Evolutionary conservation across 768 basidiomycete species (phyloP), one percentile per base, ranked within the genome.

Genomic region (Galerina marginata): DNA sequence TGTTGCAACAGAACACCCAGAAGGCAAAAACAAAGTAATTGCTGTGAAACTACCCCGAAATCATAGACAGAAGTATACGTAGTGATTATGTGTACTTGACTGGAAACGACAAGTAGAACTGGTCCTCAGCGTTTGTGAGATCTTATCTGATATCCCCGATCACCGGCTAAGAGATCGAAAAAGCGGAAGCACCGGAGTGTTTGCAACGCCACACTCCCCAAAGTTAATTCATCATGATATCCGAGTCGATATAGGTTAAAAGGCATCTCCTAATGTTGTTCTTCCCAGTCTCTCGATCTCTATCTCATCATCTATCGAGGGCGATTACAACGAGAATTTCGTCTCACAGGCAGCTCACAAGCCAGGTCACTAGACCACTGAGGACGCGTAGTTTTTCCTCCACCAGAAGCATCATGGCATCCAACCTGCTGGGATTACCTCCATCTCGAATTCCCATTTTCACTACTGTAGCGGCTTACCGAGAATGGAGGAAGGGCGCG

Each of bases 401-500:
- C 2, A 45, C 49, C 29, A 33, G 20, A n/a, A 48, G 50, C 46
- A 54, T 38, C 26, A 64, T 64, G 53, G 20, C 54, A 36, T 54
- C 61, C 23, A 69, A 61, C 56, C 42, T 65, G 4, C 42, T 67
- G 29, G 61, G 62, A 23, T 66, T 77, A 9, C 79, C 76, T n/a
- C 57, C 67, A 9, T 77, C 79, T 4, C 61, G 71, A 9, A 79
- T 83, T 59, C 82, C 79, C 0, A 72, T 79, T 70, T 83, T 93
- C 63, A 84, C 79, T 9, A 85, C 89, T 0, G 79, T 94, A 25
- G 71, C 81, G 5, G 75, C 81, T 0, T 90, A 85, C 67, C 81
- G 92, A 40, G 74, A 77, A 78, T 99, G 97, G 96, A 78, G 96
- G 25, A 74, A 79, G 50, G 75, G 75, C 36, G 92, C 87, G 0